Conservation (phyloP, 257 asterid species). For the Pogostemon cablin region DNA sequence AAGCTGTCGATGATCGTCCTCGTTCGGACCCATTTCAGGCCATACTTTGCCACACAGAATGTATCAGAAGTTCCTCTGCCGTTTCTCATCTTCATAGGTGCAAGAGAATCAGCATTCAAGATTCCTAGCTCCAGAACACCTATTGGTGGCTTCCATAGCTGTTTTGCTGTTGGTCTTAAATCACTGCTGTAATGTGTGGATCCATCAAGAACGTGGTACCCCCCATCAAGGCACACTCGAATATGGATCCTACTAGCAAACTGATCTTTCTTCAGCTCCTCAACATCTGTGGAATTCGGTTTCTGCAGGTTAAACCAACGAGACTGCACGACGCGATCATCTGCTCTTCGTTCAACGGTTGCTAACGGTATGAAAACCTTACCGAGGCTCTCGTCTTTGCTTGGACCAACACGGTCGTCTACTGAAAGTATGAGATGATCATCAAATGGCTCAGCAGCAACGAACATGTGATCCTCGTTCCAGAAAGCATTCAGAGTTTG, state of each 20-base stretch:
- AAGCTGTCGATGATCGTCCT: constrained; percentile 74
- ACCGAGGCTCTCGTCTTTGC: constrained; percentile 70
- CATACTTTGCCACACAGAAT: constrained; percentile 82
- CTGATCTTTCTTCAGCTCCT: constrained; percentile 20
- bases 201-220: constrained; percentile 36
- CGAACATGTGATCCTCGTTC: constrained; percentile 89
- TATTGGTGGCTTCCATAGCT: constrained; percentile 86
- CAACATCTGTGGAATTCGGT: constrained; percentile 32
- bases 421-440: constrained; percentile 64
- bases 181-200: constrained; percentile 33
- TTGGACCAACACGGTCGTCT: constrained; percentile 72
- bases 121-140: constrained; percentile 82
- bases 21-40: constrained; percentile 86
- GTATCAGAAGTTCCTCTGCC: constrained; percentile 73
- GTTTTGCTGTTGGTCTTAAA: constrained; percentile 50
- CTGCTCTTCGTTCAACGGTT: constrained; percentile 60
- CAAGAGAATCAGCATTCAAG: constrained; percentile 59
- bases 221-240: constrained; percentile 32
- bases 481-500: constrained; percentile 58
- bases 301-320: constrained; percentile 68
- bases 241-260: constrained; percentile 32
- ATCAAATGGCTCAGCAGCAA: constrained; percentile 90
- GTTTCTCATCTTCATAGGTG: constrained; percentile 77
- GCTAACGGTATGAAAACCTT: constrained; percentile 58
- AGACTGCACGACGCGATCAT: constrained; percentile 64